A percentile compares a stretch with the other conserved stretches of the same genome.
Conservation (phyloP, 345 rosid genomes). For the Brassica nigra region DNA sequence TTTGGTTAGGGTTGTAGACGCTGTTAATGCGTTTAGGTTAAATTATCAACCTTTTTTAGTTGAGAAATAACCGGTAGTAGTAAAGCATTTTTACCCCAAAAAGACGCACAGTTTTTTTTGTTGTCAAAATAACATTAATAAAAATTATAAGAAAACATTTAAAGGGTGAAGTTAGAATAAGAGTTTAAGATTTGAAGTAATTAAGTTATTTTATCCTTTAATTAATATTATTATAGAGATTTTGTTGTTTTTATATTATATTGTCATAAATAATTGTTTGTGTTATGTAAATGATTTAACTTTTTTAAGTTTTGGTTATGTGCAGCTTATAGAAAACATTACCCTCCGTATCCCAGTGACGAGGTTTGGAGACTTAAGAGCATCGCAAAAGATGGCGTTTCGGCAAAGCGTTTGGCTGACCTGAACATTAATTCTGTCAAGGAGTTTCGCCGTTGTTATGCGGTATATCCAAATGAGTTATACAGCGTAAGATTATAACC, state of each 20-base stretch:
- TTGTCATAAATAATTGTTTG: not conserved
- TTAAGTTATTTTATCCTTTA: not conserved
- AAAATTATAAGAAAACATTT: too few relatives aligned
- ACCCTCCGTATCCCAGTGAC: conserved; percentile 60
- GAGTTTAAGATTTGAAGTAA: not conserved
- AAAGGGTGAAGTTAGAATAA: not conserved
- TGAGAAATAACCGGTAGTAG: not conserved
- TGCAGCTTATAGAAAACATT: conserved; percentile 71
- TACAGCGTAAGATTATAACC: conserved; percentile 43
- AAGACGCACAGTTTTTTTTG: not conserved
- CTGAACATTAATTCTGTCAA: conserved; percentile 39
- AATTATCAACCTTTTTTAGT: not conserved
- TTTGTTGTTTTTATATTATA: too few relatives aligned
- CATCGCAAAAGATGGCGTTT: conserved; percentile 66
- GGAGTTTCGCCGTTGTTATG: conserved; percentile 46
- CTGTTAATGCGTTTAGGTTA: conserved; percentile 17
- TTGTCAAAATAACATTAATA: not conserved
- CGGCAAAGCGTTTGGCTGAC: conserved; percentile 45
- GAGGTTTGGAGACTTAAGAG: conserved; percentile 75
- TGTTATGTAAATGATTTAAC: not conserved
- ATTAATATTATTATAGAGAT: not conserved
- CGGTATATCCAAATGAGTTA: conserved; percentile 29
- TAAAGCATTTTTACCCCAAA: not conserved
- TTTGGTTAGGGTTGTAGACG: conserved; percentile 2
- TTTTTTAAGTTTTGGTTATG: not conserved